A percentile compares a stretch with the other conserved stretches of the same genome.
Evolutionary conservation across 257 asterid species (phyloP).

Genomic region (Asclepias syriaca): DNA sequence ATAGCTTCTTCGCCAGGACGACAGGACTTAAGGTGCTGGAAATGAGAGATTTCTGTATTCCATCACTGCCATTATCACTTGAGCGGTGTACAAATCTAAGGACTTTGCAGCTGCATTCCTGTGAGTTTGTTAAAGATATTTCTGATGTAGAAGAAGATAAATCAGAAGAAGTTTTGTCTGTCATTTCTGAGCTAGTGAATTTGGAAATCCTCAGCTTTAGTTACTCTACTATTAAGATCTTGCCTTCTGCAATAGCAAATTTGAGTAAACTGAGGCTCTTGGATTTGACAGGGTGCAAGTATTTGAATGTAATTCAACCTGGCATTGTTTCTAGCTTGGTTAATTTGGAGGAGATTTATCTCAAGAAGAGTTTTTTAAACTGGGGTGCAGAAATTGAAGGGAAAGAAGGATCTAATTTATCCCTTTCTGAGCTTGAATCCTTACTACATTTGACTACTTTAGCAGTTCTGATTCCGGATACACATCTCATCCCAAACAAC

Average conservation of each 20-base stretch:
- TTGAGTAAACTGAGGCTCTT: constrained; percentile 13
- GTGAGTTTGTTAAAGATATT: background rate
- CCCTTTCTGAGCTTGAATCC: constrained; percentile 12
- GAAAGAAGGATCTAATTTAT: background rate
- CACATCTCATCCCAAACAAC: constrained; percentile 2
- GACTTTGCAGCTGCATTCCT: constrained; percentile 6
- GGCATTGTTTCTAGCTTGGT: constrained; percentile 14
- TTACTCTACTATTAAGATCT: constrained; percentile 6
- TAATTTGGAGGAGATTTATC: constrained; percentile 19
- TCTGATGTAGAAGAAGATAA: background rate
- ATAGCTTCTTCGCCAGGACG: background rate
- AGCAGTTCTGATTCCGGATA: background rate
- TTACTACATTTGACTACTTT: constrained; percentile 6
- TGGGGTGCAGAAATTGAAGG: constrained; percentile 10
- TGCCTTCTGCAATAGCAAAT: constrained; percentile 16
- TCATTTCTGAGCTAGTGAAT: constrained; percentile 10
- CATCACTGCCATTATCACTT: constrained; percentile 2
- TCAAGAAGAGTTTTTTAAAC: background rate
- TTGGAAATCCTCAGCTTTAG: constrained; percentile 21
- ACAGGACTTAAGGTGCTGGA: constrained; percentile 16
- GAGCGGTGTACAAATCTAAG: constrained; percentile 11
- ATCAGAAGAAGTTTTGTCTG: constrained; percentile 14
- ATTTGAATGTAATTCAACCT: constrained; percentile 9
- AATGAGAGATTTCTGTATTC: background rate
- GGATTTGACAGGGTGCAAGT: constrained; percentile 14